Evolutionary conservation across 305 asterid genomes (phyloP).

Genomic region (Fraxinus greggii): DNA sequence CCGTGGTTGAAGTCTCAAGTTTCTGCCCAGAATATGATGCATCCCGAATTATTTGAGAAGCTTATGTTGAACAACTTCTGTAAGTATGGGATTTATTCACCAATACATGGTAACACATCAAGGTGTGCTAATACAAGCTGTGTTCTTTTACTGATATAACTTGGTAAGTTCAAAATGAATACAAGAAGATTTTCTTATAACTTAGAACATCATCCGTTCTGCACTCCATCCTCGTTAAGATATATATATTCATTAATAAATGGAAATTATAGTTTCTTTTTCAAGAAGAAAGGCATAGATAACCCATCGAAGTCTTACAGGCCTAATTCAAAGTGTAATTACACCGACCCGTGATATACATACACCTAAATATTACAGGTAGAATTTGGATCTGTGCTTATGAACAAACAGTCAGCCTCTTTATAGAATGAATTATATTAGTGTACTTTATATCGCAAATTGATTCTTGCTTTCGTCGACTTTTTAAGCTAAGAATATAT

Average conservation of each 20-base stretch:
- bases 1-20: conserved; percentile 79
- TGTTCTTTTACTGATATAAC: neutral
- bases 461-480: neutral
- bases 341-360: neutral
- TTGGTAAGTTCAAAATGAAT: too few species aligned
- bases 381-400: neutral
- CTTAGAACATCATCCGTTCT: neutral
- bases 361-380: neutral
- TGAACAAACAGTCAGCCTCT: neutral
- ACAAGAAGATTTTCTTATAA: too few species aligned
- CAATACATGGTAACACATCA: neutral
- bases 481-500: neutral
- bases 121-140: neutral
- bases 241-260: neutral
- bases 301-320: neutral
- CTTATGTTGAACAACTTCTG: conserved; percentile 83
- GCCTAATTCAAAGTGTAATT: neutral
- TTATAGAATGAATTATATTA: neutral
- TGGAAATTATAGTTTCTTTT: neutral
- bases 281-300: neutral
- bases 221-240: too few species aligned
- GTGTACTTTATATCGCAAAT: neutral
- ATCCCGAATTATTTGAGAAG: conserved; percentile 78
- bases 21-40: conserved; percentile 94
- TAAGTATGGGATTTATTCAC: conserved; percentile 26